These are phyloP conservation scores for Rhizoclosmatium sp. DNA, from an alignment of 192 early-diverging fungal species.

Conservation along the genomic window DNA sequence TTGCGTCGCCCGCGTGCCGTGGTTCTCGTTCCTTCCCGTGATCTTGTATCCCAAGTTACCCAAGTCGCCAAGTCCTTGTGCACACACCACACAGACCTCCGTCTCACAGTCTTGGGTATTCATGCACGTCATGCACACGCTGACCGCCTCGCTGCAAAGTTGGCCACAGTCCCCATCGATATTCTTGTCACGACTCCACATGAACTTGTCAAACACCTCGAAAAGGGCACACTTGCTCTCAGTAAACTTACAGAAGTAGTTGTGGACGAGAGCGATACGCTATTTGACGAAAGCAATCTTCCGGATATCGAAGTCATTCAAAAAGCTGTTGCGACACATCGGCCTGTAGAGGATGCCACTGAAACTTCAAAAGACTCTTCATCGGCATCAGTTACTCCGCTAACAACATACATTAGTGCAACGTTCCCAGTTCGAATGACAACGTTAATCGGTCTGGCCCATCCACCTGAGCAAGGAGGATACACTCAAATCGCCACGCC, in stretches of 20 bases:
- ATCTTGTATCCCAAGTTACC: conserved; percentile 83
- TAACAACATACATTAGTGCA: conserved; percentile 43
- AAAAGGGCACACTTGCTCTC: conserved; percentile 66
- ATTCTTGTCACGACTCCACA: conserved; percentile 84
- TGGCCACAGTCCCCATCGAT: conserved; percentile 77
- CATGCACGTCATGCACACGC: conserved; percentile 30
- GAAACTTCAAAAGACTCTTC: not conserved
- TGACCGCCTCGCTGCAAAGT: conserved; percentile 31
- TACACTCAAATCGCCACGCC: conserved; percentile 77
- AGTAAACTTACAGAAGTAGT: conserved; percentile 72
- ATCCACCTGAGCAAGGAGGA: conserved; percentile 43
- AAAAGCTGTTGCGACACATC: not conserved
- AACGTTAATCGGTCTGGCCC: conserved; percentile 58
- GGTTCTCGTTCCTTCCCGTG: conserved; percentile 87
- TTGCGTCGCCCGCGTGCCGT: conserved; percentile 83
- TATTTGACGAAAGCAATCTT: conserved; percentile 85
- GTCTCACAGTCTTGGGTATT: conserved; percentile 70
- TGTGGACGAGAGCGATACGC: conserved; percentile 93
- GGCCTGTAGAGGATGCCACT: not conserved
- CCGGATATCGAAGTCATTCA: conserved; percentile 67
- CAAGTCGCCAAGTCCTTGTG: conserved; percentile 72
- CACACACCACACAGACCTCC: conserved; percentile 62
- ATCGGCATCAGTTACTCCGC: conserved; percentile 41
- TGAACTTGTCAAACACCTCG: conserved; percentile 63
- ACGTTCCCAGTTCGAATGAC: conserved; percentile 71